Evolutionary conservation across 2,329 filamentous ascomycete species (phyloP), one percentile per base, ranked within the genome.

Genomic region (Colletotrichum shisoi): DNA sequence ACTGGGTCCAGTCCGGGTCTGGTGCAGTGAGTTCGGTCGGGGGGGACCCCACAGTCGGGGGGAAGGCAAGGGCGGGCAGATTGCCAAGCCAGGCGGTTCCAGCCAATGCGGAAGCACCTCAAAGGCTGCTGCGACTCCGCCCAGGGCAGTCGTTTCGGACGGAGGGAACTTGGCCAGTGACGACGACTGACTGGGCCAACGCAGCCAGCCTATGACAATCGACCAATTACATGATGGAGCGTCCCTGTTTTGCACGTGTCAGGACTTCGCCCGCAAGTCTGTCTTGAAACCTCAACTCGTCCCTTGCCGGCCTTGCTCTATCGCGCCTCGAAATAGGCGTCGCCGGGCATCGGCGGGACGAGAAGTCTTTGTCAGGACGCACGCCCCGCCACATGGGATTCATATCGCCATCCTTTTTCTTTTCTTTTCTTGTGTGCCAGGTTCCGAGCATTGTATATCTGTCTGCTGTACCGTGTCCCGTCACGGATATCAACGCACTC

Each of bases 101-200:
- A 60, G 69, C 69, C 69, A 70, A 69, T 70, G 53, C 67, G 46
- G 42, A 62, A 42, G 56, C 67, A 53, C 58, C 44, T 65, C 61
- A 60, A 46, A 65, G 54, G 48, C 54, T 34, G 56, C 45, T 68
- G 44, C 61, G 44, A 65, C 65, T 64, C 65, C 54, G 65, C 61
- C 64, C 61, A 57, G 56, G 39, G 57, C 49, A 59, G 49, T 57
- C 52, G 59, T 69, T 57, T 69, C 69, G 69, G 69, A 62, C 69
- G 63, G 69, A 70, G 69, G 69, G 69, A 70, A 70, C 62, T 49
- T 21, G 54, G 17, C 54, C 54, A 57, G 24, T 57, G 42, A 37
- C 54, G 42, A 37, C 54, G 24, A 21, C 7, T 34, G 31, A 34
- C 31, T 34, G 31, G 7, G 40, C 40, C n/a, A 45, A 57, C 27